These are phyloP conservation scores for Colletotrichum incanum DNA, from an alignment of 2,329 filamentous ascomycete genomes.

Conservation along the genomic window DNA sequence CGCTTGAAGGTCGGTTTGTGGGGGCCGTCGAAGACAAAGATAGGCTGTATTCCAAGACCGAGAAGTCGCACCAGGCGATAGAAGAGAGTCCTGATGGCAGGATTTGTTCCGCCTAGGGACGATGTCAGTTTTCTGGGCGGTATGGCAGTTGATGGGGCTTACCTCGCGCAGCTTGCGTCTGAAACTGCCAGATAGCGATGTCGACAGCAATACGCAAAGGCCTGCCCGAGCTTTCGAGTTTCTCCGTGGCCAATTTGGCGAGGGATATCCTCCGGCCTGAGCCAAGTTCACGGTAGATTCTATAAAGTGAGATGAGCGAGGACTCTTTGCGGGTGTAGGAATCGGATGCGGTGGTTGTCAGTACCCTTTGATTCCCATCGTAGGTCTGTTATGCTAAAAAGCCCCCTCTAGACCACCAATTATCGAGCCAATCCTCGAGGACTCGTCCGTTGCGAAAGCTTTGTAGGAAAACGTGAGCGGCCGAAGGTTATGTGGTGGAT, in stretches of 20 bases:
- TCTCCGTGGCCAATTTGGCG: conserved; percentile 84
- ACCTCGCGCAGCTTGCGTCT: conserved; percentile 87
- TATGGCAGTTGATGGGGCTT: background rate
- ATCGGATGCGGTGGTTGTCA: conserved; percentile 22
- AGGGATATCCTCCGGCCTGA: conserved; percentile 84
- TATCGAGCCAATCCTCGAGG: background rate
- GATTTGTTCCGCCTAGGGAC: conserved; percentile 82
- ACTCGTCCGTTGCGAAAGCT: background rate
- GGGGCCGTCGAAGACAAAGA: conserved; percentile 93
- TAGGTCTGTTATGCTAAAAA: background rate
- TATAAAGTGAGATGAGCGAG: conserved; percentile 54
- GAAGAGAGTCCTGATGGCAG: conserved; percentile 91
- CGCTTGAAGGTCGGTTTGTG: conserved; percentile 91
- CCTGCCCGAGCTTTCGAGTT: conserved; percentile 78
- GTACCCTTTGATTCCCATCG: conserved; percentile 79
- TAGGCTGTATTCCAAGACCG: conserved; percentile 82
- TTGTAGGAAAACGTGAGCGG: background rate
- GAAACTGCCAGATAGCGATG: conserved; percentile 97
- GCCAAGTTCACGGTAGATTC: conserved; percentile 93
- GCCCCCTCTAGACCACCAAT: background rate
- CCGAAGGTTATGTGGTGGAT: background rate
- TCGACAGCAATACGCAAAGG: conserved; percentile 93
- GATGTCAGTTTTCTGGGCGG: conserved; percentile 2
- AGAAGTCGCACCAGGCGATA: conserved; percentile 88
- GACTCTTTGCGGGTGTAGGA: conserved; percentile 41